Evolutionary conservation across 2,329 filamentous ascomycete genomes (phyloP).

Genomic region (Ascocoryne sarcoides): DNA sequence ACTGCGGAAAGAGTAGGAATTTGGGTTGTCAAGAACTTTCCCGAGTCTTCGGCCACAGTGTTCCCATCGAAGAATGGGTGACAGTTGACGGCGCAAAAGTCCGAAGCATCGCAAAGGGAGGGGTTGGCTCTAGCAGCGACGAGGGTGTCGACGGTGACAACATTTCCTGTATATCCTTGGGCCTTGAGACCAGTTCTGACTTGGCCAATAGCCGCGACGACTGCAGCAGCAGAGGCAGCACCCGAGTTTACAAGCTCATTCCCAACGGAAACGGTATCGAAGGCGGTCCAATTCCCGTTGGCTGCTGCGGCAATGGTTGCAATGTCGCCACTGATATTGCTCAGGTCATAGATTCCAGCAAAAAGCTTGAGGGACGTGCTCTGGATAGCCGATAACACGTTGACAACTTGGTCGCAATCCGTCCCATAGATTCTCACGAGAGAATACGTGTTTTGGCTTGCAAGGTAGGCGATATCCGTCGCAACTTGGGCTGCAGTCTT

Average conservation of each 20-base stretch:
- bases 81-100: constrained; percentile 73
- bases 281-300: constrained; percentile 53
- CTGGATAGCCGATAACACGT: constrained; percentile 53
- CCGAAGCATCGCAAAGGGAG: constrained; percentile 60
- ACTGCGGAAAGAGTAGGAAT: constrained; percentile 36
- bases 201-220: constrained; percentile 48
- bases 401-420: constrained; percentile 65
- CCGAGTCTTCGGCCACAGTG: constrained; percentile 50
- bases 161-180: constrained; percentile 60
- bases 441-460: constrained; percentile 39
- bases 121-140: constrained; percentile 57
- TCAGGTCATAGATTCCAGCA: constrained; percentile 62
- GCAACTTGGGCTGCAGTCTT: constrained; percentile 56
- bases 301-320: constrained; percentile 50
- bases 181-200: constrained; percentile 49
- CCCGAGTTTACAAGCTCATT: constrained; percentile 72
- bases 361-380: constrained; percentile 62
- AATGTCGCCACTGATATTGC: constrained; percentile 47
- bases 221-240: constrained; percentile 40
- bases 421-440: constrained; percentile 70
- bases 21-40: constrained; percentile 55
- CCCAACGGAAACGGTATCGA: constrained; percentile 67
- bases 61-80: constrained; percentile 76
- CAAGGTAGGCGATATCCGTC: constrained; percentile 51
- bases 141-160: constrained; percentile 77